Base-by-base conservation (phyloP, 768 basidiomycete genomes). In the Tulasnella calospora region DNA sequence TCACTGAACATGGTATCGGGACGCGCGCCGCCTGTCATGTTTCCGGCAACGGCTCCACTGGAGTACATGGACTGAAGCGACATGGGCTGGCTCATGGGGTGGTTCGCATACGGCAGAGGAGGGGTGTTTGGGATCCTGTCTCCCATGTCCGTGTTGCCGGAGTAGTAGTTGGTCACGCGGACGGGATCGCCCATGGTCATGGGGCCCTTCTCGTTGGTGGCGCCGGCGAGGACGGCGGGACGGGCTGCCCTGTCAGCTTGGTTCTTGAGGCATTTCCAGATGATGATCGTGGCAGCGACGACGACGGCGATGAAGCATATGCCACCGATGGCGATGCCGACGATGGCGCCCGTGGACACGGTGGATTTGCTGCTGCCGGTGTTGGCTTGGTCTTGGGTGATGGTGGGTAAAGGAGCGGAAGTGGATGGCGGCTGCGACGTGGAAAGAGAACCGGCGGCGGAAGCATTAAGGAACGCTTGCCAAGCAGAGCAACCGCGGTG, bases 401-500 rank as follows among this genome's bases (percentile, higher is more conserved):
- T 9, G 41, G 41, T 44, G 41, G 41, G 41, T 15, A 44, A 15
- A 23, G 77, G 41, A 35, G 35, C 17, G 61, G 79, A 36, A 35
- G 57, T 55, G 76, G 76, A 72, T n/a, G 46, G 41, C 27, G 76
- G 72, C 9, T 38, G 41, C 30, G 69, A 44, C 71, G 69, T 46
- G 67, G 79, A 17, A 33, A 51, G 21, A 19, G 47, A 72, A 6
- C 41, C 61, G 3, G 55, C 9, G 77, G 70, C 61, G 36, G 67
- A 40, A 13, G 76, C 79, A 55, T 55, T 61, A n/a, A 74, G 40
- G 44, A 3, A 55, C 9, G 72, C 73, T 47, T 74, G 23, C 7
- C n/a, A 74, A 1, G 78, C 78, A 1, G 46, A 12, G 40, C 78
- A 78, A 7, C 78, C 78, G n/a, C 30, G 35, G 46, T 79, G 78